Evolutionary conservation across 495 filamentous ascomycete genomes (phyloP), one percentile per base, ranked within the genome.

Genomic region (Xylaria telfairii): DNA sequence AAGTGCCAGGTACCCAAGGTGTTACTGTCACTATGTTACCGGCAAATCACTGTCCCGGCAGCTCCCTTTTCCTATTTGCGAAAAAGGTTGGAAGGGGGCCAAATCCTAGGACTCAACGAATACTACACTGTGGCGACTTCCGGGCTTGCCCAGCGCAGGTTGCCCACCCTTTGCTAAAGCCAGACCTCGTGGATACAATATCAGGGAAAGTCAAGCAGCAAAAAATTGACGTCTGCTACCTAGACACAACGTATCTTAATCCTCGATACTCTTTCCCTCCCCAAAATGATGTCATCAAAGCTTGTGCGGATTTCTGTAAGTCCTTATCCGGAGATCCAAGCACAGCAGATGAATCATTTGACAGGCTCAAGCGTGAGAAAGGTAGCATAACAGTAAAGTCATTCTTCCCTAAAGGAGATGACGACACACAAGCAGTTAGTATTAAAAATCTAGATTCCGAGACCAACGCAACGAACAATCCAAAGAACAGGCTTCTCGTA

Each of bases 61-160:
- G 93, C 77, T 96, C 95, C 6, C 81, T 99, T 2, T 98, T 95
- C 77, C 83, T 99, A 0, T 98, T 98, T 71, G 93, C 98, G 78
- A 96, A 97, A 73, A 77, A 81, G 3, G 77, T 91, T 12, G 89
- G 88, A 10, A 87, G 83, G 71, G 85, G 89, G 10, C 81, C 86
- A 64, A 89, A 83, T 54, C 79, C 83, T 8, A 87, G 83, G 71
- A 82, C 86, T 6, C 92, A 97, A 67, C 87, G 95, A 17, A 87
- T 99, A 34, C 83, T 99, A 9, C 96, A 99, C 76, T 98, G 96
- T 75, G 96, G 96, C 42, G 96, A 99, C 74, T 99, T 99, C 72
- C 86, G 96, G 41, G 96, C 96, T 13, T 96, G 92, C 76, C 89
- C 90, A 39, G 90, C 88, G n/a, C 96, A 98, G 76, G 83, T 98